phyloP scores from a whole-genome alignment of 257 asterid genomes.

The Forsythia suspensa region DNA sequence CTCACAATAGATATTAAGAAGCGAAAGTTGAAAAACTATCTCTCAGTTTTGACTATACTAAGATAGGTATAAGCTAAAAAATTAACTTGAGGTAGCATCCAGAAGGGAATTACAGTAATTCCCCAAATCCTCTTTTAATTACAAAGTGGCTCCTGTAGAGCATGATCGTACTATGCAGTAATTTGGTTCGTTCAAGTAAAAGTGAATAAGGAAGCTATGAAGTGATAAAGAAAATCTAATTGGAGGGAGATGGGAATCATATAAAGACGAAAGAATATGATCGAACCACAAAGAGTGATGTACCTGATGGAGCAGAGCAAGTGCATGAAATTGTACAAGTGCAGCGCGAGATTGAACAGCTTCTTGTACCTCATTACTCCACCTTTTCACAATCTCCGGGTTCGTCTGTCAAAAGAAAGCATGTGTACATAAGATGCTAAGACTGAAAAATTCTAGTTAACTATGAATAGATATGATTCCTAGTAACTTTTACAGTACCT shows the following conservation, averaged over 20 bases:
- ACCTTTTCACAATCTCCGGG: constrained; percentile 90
- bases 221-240: not conserved
- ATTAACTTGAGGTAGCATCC: no score
- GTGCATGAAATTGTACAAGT: constrained; percentile 92
- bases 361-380: constrained; percentile 99
- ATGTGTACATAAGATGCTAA: not conserved
- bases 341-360: constrained; percentile 96
- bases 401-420: constrained; percentile 52
- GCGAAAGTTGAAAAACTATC: no score
- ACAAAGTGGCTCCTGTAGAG: no score
- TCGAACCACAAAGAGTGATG: constrained; percentile 2
- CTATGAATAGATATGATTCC: constrained; percentile 3
- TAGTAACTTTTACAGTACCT: constrained; percentile 43
- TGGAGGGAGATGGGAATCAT: not conserved
- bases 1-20: no score
- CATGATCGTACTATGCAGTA: no score
- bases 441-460: constrained; percentile 21
- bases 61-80: no score
- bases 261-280: not conserved
- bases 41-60: no score
- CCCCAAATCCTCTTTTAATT: no score
- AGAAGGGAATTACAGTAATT: no score
- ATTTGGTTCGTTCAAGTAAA: no score
- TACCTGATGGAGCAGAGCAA: constrained; percentile 91
- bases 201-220: not conserved